phyloP scores from a whole-genome alignment of 352 stramenopile species.

The Elongisporangium anandrum region DNA sequence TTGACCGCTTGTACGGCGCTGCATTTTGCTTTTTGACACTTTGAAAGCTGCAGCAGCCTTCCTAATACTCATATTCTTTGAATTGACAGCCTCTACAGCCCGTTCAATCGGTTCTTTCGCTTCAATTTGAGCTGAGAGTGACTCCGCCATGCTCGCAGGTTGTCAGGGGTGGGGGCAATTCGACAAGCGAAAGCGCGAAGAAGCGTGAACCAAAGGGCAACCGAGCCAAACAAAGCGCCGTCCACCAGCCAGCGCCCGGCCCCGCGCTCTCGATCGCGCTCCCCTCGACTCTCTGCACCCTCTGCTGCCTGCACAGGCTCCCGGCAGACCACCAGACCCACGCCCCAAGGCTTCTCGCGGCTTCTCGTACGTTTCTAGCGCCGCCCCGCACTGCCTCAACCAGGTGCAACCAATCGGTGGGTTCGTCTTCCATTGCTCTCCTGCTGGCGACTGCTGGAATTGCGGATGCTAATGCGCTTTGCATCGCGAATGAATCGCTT shows the following conservation, averaged over 20 bases:
- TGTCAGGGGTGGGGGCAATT: not conserved
- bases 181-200: not conserved
- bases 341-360: not conserved
- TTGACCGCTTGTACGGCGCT: no score
- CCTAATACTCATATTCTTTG: no score
- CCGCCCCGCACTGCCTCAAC: no score
- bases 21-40: no score
- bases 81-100: no score
- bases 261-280: not conserved
- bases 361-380: not conserved
- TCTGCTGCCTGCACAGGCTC: not conserved
- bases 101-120: no score
- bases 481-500: not conserved
- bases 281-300: not conserved
- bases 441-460: not conserved
- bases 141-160: no score
- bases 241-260: not conserved
- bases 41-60: no score
- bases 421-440: not conserved
- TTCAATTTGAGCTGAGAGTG: no score
- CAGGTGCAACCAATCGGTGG: not conserved
- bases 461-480: not conserved
- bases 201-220: not conserved
- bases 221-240: not conserved
- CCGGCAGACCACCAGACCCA: not conserved